Conservation (phyloP, 2,329 filamentous ascomycete species). For the Fusarium armeniacum region DNA sequence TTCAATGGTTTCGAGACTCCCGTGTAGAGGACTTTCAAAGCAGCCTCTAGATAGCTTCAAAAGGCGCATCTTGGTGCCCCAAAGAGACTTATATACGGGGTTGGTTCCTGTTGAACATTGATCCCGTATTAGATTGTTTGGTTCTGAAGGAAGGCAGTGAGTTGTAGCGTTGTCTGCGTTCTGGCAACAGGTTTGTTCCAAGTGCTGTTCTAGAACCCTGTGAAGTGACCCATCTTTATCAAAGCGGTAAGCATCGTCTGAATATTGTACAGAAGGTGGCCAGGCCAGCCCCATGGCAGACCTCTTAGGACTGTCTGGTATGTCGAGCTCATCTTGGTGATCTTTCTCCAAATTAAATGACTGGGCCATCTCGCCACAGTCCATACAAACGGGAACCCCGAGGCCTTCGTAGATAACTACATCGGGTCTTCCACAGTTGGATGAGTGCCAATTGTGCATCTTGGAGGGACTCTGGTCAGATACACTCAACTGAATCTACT, state of each 20-base stretch:
- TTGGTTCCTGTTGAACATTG: background rate
- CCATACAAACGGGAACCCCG: background rate
- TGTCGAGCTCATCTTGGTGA: background rate
- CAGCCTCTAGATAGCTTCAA: background rate
- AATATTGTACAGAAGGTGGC: background rate
- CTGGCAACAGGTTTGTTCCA: background rate
- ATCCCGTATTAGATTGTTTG: fast-evolving
- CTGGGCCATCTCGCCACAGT: constrained; percentile 1
- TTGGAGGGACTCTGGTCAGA: fast-evolving
- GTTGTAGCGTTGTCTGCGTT: fast-evolving
- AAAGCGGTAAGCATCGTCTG: background rate
- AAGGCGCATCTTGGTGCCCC: background rate
- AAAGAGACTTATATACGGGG: background rate
- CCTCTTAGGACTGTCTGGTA: background rate
- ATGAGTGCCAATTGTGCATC: background rate
- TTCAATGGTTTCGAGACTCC: background rate
- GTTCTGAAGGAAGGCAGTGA: background rate
- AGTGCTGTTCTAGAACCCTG: fast-evolving
- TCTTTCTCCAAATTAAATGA: background rate
- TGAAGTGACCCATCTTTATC: background rate
- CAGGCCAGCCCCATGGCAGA: background rate
- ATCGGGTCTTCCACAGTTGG: background rate
- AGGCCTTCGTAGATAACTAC: background rate
- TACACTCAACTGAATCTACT: background rate
- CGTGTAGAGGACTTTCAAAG: background rate